phyloP scores from a whole-genome alignment of 2,329 filamentous ascomycete genomes.

The Botrytis elliptica region DNA sequence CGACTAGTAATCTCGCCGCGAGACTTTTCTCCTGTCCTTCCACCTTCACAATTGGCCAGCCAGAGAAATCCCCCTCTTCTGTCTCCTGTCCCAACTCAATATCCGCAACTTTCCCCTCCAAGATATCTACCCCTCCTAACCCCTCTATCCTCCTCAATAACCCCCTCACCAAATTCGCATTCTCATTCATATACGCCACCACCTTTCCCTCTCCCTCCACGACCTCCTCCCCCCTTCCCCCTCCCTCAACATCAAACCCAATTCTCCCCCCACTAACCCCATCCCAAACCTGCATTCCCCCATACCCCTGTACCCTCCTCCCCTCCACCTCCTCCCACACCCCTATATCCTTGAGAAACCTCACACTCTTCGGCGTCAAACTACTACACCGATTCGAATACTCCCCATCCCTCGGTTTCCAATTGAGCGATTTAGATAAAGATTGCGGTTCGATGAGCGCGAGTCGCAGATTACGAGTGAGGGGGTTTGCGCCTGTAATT shows the following conservation, averaged over 20 bases:
- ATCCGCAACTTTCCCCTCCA: conserved; percentile 73
- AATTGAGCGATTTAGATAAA: conserved; percentile 65
- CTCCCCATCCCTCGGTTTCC: conserved; percentile 62
- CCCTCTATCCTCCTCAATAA: conserved; percentile 70
- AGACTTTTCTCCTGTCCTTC: conserved; percentile 60
- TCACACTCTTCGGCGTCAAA: conserved; percentile 83
- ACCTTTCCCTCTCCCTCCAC: conserved; percentile 43
- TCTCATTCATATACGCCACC: conserved; percentile 97
- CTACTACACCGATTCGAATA: conserved; percentile 97
- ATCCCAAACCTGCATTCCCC: conserved; percentile 99
- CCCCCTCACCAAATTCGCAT: conserved; percentile 79
- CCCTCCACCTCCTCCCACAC: conserved; percentile 77
- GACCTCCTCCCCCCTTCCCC: background rate
- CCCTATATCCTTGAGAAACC: conserved; percentile 78
- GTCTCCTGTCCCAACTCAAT: conserved; percentile 72
- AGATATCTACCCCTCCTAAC: conserved; percentile 66
- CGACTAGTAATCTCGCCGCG: conserved; percentile 80
- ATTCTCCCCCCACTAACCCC: conserved; percentile 84
- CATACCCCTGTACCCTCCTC: conserved; percentile 78
- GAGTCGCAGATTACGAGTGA: conserved; percentile 74
- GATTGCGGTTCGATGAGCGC: conserved; percentile 91
- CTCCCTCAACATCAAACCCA: conserved; percentile 66
- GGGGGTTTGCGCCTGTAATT: conserved; percentile 65
- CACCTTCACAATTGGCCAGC: conserved; percentile 83
- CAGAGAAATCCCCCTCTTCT: conserved; percentile 70